These are phyloP conservation scores for Rasamsonia emersonii DNA, from an alignment of 2,329 filamentous ascomycete species.

Conservation along the genomic window DNA sequence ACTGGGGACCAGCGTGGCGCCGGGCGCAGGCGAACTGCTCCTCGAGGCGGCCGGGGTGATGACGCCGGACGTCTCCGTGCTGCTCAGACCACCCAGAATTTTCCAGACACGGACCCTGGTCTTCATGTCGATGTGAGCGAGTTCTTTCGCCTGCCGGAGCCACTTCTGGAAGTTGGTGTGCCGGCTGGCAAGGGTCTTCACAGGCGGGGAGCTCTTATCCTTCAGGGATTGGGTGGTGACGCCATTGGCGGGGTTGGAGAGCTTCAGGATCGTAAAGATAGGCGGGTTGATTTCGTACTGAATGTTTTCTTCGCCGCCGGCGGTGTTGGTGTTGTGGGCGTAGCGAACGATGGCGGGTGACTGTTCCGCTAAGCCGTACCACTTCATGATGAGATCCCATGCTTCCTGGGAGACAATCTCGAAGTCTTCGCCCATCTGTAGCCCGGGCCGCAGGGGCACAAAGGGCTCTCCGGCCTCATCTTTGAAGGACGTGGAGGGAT, in stretches of 20 bases:
- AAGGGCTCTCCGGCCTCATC: slow-evolving; percentile 48
- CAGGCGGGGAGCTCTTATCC: slow-evolving; percentile 52
- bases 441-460: slow-evolving; percentile 63
- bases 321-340: slow-evolving; percentile 64
- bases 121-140: slow-evolving; percentile 56
- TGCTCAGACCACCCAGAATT: slow-evolving; percentile 40
- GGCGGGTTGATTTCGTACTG: slow-evolving; percentile 79
- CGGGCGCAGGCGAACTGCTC: slow-evolving; percentile 36
- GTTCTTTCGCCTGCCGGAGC: slow-evolving; percentile 61
- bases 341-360: slow-evolving; percentile 65
- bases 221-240: slow-evolving; percentile 54
- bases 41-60: slow-evolving; percentile 37
- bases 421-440: slow-evolving; percentile 59
- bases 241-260: slow-evolving; percentile 52
- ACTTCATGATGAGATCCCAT: slow-evolving; percentile 71
- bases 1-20: slow-evolving; percentile 32
- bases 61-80: slow-evolving; percentile 35
- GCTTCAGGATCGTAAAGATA: slow-evolving; percentile 73
- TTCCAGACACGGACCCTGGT: slow-evolving; percentile 74
- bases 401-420: slow-evolving; percentile 69
- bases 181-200: slow-evolving; percentile 62
- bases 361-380: slow-evolving; percentile 68
- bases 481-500: slow-evolving; percentile 32
- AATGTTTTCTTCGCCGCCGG: slow-evolving; percentile 56
- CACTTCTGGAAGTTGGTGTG: slow-evolving; percentile 65